Conservation (phyloP, 176 grass and related monocot genomes). For the Zoysia pacifica region DNA sequence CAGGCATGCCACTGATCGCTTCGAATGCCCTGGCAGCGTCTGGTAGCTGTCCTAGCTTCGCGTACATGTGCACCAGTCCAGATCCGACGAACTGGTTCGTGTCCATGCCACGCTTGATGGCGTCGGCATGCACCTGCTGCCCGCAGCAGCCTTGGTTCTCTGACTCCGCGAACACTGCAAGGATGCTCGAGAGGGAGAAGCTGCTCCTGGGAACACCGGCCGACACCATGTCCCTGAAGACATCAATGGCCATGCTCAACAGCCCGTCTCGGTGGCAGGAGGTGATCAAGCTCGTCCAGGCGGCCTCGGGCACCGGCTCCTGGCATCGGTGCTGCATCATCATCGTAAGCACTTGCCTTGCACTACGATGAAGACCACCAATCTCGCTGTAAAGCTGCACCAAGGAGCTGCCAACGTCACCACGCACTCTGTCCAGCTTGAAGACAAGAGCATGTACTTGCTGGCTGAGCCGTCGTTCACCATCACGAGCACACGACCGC, state of each 20-base stretch:
- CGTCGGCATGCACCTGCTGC: constrained; percentile 64
- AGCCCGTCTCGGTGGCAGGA: constrained; percentile 47
- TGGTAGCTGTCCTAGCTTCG: constrained; percentile 47
- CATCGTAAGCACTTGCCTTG: constrained; percentile 46
- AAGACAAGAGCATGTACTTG: constrained; percentile 61
- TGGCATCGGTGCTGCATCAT: constrained; percentile 31
- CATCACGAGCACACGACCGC: constrained; percentile 44
- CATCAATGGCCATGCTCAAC: constrained; percentile 54
- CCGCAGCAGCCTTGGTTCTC: constrained; percentile 38
- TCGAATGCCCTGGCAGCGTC: constrained; percentile 64
- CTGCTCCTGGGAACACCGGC: constrained; percentile 49
- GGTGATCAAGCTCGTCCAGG: constrained; percentile 69
- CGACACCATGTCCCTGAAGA: constrained; percentile 69
- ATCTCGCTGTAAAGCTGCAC: constrained; percentile 63
- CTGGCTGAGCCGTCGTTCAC: constrained; percentile 36
- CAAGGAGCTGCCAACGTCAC: constrained; percentile 50
- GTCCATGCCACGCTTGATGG: constrained; percentile 66
- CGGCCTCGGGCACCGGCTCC: constrained; percentile 29
- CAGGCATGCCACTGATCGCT: constrained; percentile 34
- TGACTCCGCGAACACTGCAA: constrained; percentile 54
- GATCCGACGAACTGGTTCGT: constrained; percentile 61
- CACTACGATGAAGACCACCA: constrained; percentile 16
- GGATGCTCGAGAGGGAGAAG: constrained; percentile 58
- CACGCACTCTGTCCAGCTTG: constrained; percentile 35
- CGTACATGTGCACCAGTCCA: constrained; percentile 78